Evolutionary conservation across 306 rosid genomes (phyloP).

Genomic region (Fragaria vesca): DNA sequence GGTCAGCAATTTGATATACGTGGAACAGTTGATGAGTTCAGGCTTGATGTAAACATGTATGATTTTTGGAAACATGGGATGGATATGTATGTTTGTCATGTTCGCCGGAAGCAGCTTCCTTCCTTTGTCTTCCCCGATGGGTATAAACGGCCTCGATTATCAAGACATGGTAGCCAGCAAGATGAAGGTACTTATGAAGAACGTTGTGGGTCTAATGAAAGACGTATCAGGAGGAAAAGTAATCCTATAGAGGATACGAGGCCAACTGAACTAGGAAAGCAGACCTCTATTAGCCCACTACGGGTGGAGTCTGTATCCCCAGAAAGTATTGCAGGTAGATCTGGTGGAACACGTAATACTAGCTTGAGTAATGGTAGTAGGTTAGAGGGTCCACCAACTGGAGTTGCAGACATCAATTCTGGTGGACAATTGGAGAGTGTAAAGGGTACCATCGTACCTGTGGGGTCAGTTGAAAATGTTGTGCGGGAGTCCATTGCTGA

Average conservation of each 20-base stretch:
- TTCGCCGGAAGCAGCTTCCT: slow-evolving; percentile 95
- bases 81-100: slow-evolving; percentile 92
- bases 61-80: slow-evolving; percentile 89
- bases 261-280: slow-evolving; percentile 48
- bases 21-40: slow-evolving; percentile 92
- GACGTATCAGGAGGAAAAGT: slow-evolving; percentile 65
- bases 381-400: slow-evolving; percentile 30
- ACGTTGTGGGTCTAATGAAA: slow-evolving; percentile 57
- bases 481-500: slow-evolving; percentile 26
- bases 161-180: slow-evolving; percentile 47
- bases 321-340: slow-evolving; percentile 40
- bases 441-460: slow-evolving; percentile 21
- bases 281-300: slow-evolving; percentile 56
- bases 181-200: slow-evolving; percentile 47
- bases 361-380: slow-evolving; percentile 35
- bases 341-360: slow-evolving; percentile 45
- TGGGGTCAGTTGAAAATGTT: slow-evolving; percentile 32
- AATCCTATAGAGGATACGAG: slow-evolving; percentile 39
- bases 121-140: slow-evolving; percentile 88
- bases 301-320: slow-evolving; percentile 49
- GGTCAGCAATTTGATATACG: slow-evolving; percentile 98
- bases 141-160: slow-evolving; percentile 56
- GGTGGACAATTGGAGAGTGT: slow-evolving; percentile 40
- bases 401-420: slow-evolving; percentile 33
- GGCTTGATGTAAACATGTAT: slow-evolving; percentile 76